phyloP scores from a whole-genome alignment of 2,329 filamentous ascomycete species.

The Thermoascus crustaceus region DNA sequence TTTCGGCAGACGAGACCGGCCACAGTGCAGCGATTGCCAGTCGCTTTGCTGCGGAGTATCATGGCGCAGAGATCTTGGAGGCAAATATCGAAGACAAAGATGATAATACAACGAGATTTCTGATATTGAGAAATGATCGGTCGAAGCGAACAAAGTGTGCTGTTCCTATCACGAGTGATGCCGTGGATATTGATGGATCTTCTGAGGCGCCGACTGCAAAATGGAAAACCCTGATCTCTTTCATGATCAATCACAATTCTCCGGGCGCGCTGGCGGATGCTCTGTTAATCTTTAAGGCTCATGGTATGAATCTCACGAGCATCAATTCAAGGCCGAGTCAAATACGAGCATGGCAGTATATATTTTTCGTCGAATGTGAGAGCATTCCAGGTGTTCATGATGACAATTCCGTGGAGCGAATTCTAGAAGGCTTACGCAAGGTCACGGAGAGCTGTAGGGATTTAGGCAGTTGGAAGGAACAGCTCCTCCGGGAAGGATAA shows the following conservation, averaged over 20 bases:
- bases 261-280: constrained; percentile 79
- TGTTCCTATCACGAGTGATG: constrained; percentile 12
- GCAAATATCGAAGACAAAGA: constrained; percentile 41
- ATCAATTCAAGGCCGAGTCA: constrained; percentile 81
- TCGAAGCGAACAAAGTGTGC: constrained; percentile 17
- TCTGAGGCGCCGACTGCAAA: constrained; percentile 10
- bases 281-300: constrained; percentile 66
- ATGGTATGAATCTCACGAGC: constrained; percentile 74
- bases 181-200: constrained; percentile 3
- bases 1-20: constrained; percentile 48
- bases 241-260: constrained; percentile 67
- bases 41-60: constrained; percentile 60
- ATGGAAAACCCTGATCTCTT: constrained; percentile 68
- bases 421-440: constrained; percentile 25
- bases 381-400: constrained; percentile 35
- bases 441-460: constrained; percentile 33
- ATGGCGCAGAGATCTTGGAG: constrained; percentile 60
- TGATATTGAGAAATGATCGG: constrained; percentile 33
- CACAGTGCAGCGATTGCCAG: constrained; percentile 70
- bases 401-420: constrained; percentile 19
- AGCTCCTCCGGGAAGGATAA: constrained; percentile 10
- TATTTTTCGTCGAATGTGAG: constrained; percentile 89
- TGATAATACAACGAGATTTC: constrained; percentile 41
- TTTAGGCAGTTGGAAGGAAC: constrained; percentile 35
- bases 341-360: constrained; percentile 71